A percentile compares a stretch with the other conserved stretches of the same genome.
Conservation (phyloP, 2,329 filamentous ascomycete genomes). For the Ceratocystis ficicola region DNA sequence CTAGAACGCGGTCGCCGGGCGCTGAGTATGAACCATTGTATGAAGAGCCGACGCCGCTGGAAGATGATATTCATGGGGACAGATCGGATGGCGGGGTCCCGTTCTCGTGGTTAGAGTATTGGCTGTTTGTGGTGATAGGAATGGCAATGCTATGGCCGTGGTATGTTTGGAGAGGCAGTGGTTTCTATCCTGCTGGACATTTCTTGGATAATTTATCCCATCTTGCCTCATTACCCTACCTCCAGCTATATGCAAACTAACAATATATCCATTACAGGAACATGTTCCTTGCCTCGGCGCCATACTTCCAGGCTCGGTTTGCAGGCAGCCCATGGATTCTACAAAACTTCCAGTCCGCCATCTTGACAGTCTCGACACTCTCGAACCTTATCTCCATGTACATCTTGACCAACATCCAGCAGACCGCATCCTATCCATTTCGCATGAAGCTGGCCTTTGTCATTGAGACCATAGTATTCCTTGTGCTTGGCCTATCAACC, state of each 20-base stretch:
- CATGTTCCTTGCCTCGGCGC: constrained; percentile 92
- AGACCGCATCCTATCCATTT: constrained; percentile 72
- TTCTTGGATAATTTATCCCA: constrained; percentile 20
- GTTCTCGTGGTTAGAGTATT: constrained; percentile 81
- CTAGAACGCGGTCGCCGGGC: background rate
- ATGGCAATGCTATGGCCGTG: constrained; percentile 96
- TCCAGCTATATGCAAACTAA: background rate
- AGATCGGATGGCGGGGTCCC: constrained; percentile 32
- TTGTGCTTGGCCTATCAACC: constrained; percentile 69
- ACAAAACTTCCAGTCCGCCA: constrained; percentile 76
- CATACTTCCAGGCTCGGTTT: constrained; percentile 84
- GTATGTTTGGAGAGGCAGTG: constrained; percentile 38
- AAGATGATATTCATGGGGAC: constrained; percentile 13
- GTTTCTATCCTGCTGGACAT: background rate
- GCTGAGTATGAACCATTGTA: constrained; percentile 22
- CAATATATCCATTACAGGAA: constrained; percentile 48
- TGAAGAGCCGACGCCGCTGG: constrained; percentile 19
- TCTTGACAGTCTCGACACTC: constrained; percentile 73
- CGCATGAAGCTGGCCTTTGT: constrained; percentile 67
- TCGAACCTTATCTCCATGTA: constrained; percentile 69
- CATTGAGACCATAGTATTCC: constrained; percentile 67
- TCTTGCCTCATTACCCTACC: background rate
- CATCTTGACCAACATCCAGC: constrained; percentile 67
- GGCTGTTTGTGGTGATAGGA: constrained; percentile 71
- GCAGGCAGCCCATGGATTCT: constrained; percentile 55